These are phyloP conservation scores for Candida suzukii DNA, from an alignment of 805 yeast species.

Conservation along the genomic window DNA sequence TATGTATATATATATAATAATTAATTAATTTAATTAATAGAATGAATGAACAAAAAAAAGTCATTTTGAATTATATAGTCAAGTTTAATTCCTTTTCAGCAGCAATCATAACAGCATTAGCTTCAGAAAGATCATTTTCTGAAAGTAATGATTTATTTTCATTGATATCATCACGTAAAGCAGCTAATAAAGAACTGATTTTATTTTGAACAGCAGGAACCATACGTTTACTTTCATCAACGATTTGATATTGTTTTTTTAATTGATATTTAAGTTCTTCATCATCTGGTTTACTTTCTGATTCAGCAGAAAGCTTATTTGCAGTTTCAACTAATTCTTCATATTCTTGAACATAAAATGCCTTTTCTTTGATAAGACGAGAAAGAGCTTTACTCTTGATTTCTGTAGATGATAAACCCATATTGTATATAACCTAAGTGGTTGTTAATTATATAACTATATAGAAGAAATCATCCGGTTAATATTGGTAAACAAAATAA, in stretches of 20 bases:
- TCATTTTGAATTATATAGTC: neutral
- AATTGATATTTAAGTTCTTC: slow-evolving; percentile 19
- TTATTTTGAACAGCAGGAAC: slow-evolving; percentile 19
- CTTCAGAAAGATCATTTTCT: slow-evolving; percentile 12
- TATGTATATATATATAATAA: neutral
- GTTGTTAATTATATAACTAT: neutral
- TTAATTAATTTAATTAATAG: neutral
- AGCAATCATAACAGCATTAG: slow-evolving; percentile 13
- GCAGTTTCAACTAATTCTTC: slow-evolving; percentile 16
- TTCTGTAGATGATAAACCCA: slow-evolving; percentile 67
- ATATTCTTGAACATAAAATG: slow-evolving; percentile 52
- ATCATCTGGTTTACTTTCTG: slow-evolving; percentile 9
- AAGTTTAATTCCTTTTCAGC: slow-evolving; percentile 11
- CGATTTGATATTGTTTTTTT: slow-evolving; percentile 18
- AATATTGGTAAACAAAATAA: too few relatives aligned
- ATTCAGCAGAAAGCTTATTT: slow-evolving; percentile 4
- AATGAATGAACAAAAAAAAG: neutral
- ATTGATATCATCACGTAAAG: slow-evolving; percentile 15
- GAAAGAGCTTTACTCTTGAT: slow-evolving; percentile 66
- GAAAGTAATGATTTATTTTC: slow-evolving; percentile 4
- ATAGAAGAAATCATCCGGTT: neutral
- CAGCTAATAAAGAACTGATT: slow-evolving; percentile 12
- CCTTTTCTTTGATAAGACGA: slow-evolving; percentile 63
- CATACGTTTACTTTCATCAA: slow-evolving; percentile 21
- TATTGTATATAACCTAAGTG: slow-evolving; percentile 15